Percentiles rank a stretch among this genome's conserved stretches.
Evolutionary conservation across 2,329 filamentous ascomycete species (phyloP).

Genomic region (Cladosporium phlei): DNA sequence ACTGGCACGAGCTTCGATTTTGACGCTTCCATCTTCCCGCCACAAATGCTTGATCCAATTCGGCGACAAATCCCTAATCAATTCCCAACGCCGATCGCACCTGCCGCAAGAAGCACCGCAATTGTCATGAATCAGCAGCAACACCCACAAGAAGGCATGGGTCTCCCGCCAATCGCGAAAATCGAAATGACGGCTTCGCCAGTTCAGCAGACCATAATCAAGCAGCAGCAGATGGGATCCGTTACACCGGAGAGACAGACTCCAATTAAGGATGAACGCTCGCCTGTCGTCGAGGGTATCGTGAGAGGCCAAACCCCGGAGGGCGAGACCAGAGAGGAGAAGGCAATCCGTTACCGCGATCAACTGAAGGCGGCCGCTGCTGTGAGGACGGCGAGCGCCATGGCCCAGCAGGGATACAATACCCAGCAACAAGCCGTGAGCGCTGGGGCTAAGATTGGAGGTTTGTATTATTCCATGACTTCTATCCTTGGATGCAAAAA

Average conservation of each 20-base stretch:
- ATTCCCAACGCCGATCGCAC: no score
- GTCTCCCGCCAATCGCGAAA: not conserved
- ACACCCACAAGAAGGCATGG: no score
- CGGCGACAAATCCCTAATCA: not conserved
- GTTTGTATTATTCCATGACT: not conserved
- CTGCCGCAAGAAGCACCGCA: not conserved
- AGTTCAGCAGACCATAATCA: no score
- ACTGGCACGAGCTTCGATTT: not conserved
- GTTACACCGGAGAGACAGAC: no score
- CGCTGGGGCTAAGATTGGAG: not conserved
- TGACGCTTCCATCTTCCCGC: not conserved
- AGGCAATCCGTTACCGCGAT: not conserved
- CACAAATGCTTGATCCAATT: not conserved
- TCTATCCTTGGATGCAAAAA: not conserved
- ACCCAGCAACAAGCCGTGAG: no score
- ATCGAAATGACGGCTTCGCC: not conserved
- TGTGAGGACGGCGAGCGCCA: not conserved
- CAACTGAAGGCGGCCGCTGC: not conserved
- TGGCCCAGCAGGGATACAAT: not conserved
- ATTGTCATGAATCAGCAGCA: not conserved
- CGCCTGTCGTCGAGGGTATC: not conserved
- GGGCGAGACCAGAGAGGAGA: not conserved
- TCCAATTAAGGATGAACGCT: not conserved
- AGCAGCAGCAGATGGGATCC: not conserved
- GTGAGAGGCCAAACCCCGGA: not conserved